A percentile compares a stretch with the other conserved stretches of the same genome.
Conservation (phyloP, 1,284 basidiomycete species). For the Hymenochaete sp. region DNA sequence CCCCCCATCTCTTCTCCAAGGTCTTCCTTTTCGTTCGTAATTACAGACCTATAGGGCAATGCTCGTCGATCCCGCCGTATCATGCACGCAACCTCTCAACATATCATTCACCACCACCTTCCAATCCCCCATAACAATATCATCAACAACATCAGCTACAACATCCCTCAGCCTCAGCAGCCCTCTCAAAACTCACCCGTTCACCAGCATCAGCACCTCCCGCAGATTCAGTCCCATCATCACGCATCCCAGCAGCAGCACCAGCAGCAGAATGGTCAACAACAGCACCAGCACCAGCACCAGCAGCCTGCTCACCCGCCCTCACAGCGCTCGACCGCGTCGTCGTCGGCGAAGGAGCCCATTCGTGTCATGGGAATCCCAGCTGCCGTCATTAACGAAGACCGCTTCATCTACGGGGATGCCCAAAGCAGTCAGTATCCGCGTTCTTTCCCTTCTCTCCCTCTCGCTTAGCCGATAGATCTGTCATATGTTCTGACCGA, state of each 20-base stretch:
- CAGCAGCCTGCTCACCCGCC: slow-evolving; percentile 41
- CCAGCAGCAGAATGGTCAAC: slow-evolving; percentile 11
- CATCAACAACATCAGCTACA: too few relatives aligned
- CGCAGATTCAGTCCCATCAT: slow-evolving; percentile 6
- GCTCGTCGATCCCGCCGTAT: slow-evolving; percentile 37
- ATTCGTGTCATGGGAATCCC: slow-evolving; percentile 62
- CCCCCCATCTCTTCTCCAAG: too few relatives aligned
- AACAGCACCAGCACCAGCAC: slow-evolving; percentile 44
- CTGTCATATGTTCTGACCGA: too few relatives aligned
- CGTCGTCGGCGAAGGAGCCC: slow-evolving; percentile 41
- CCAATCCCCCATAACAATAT: slow-evolving; percentile 1
- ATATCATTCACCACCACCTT: slow-evolving; percentile 35
- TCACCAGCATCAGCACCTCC: slow-evolving; percentile 15
- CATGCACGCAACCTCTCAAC: slow-evolving; percentile 53
- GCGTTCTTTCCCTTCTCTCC: slow-evolving; percentile 9
- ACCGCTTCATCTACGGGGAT: slow-evolving; percentile 60
- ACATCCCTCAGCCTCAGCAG: too few relatives aligned
- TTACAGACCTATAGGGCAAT: too few relatives aligned
- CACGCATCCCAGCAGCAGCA: too few relatives aligned
- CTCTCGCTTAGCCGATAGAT: slow-evolving; percentile 14
- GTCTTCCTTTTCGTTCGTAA: too few relatives aligned
- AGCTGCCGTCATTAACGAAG: slow-evolving; percentile 58
- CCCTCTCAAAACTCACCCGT: too few relatives aligned
- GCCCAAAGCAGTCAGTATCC: slow-evolving; percentile 54
- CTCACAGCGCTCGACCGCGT: slow-evolving; percentile 24